Percentiles rank a stretch among this genome's conserved stretches.
These are phyloP conservation scores for Begonia loranthoides DNA, from an alignment of 306 rosid species.

Conservation along the genomic window DNA sequence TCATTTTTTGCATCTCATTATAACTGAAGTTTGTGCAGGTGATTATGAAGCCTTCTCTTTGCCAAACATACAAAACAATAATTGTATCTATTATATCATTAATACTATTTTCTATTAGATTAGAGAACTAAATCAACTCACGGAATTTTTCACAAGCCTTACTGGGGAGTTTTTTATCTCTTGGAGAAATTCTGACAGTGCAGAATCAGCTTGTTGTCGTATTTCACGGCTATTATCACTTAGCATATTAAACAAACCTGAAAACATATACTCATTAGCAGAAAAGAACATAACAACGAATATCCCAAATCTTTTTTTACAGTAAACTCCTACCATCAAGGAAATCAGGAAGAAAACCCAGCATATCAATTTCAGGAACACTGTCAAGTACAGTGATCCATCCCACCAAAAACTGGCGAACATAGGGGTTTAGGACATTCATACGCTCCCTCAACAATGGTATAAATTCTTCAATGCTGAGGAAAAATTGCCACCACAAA, in stretches of 20 bases:
- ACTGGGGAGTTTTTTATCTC: conserved; percentile 99
- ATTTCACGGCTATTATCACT: conserved; percentile 97
- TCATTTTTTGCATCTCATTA: neutral
- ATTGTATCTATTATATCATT: neutral
- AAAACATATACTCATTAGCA: neutral
- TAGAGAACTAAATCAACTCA: neutral
- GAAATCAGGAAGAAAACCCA: conserved; percentile 32
- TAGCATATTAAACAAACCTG: conserved; percentile 96
- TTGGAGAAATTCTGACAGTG: conserved; percentile 96
- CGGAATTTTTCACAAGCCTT: conserved; percentile 25
- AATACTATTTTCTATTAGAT: neutral
- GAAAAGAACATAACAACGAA: neutral
- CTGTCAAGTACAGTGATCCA: conserved; percentile 99
- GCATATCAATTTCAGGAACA: conserved; percentile 97
- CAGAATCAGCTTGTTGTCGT: conserved; percentile 98
- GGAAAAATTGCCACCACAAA: conserved; percentile 14
- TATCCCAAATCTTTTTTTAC: neutral
- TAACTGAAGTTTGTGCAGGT: too few relatives aligned
- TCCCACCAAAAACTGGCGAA: conserved; percentile 98
- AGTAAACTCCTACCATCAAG: conserved; percentile 9
- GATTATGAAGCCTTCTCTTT: too few relatives aligned
- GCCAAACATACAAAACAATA: neutral
- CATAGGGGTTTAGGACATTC: conserved; percentile 95
- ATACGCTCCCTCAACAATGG: conserved; percentile 98
- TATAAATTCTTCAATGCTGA: conserved; percentile 93